Evolutionary conservation across 2,329 filamentous ascomycete species (phyloP).

Genomic region (Penicillium hesseltinei): DNA sequence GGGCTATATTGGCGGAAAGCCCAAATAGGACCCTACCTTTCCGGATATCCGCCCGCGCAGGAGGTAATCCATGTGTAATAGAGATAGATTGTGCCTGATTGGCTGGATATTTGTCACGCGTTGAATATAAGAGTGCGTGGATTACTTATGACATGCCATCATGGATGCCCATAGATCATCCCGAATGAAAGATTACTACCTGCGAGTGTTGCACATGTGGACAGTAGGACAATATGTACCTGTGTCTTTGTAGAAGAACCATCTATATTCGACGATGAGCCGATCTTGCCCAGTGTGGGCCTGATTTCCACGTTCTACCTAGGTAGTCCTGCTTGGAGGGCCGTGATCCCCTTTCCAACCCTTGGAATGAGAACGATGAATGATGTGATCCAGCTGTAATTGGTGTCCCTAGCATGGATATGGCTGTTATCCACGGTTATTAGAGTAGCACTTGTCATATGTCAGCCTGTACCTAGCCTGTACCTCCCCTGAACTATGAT

Average conservation of each 20-base stretch:
- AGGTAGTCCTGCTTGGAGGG: background rate
- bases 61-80: conserved; percentile 1
- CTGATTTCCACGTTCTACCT: background rate
- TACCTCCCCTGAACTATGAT: background rate
- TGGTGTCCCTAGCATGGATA: background rate
- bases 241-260: background rate
- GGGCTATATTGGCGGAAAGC: conserved; percentile 4
- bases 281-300: background rate
- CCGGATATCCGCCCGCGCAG: background rate
- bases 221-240: background rate
- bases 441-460: background rate
- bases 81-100: conserved; percentile 6
- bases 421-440: background rate
- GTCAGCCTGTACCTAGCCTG: background rate
- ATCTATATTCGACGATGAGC: background rate
- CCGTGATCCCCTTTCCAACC: background rate
- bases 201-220: background rate
- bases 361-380: background rate
- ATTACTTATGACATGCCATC: conserved; percentile 1
- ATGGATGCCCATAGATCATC: conserved; percentile 9
- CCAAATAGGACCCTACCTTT: background rate
- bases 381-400: background rate
- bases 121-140: background rate
- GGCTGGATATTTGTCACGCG: background rate
- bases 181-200: conserved; percentile 5